A percentile compares a stretch with the other conserved stretches of the same genome.
Evolutionary conservation across 768 basidiomycete genomes (phyloP).

Genomic region (Boletales sp.): DNA sequence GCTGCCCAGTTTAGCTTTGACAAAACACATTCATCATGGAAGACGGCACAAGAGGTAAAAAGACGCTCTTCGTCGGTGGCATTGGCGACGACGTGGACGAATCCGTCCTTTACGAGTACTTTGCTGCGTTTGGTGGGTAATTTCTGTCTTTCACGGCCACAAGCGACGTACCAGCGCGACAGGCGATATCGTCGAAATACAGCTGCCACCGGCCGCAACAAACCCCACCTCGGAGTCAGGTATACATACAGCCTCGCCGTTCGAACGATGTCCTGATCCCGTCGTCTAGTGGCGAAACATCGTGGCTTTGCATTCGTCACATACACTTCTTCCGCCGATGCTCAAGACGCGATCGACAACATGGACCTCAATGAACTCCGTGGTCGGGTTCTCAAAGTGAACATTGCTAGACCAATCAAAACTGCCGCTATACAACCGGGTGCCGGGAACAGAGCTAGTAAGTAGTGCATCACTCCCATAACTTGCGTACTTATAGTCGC

Average conservation of each 20-base stretch:
- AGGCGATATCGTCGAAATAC: constrained; percentile 94
- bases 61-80: constrained; percentile 82
- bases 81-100: constrained; percentile 85
- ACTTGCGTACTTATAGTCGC: constrained; percentile 1
- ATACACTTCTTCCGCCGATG: constrained; percentile 73
- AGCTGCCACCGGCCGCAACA: constrained; percentile 76
- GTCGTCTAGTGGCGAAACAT: constrained; percentile 63
- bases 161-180: constrained; percentile 8
- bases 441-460: constrained; percentile 75
- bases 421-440: constrained; percentile 50
- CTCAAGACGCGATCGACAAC: constrained; percentile 97
- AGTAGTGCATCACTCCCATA: constrained; percentile 25
- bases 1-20: constrained; percentile 6
- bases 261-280: constrained; percentile 3
- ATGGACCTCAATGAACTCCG: constrained; percentile 92
- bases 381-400: constrained; percentile 76
- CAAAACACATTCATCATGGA: constrained; percentile 48
- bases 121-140: constrained; percentile 80
- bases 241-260: constrained; percentile 14
- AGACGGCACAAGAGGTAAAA: constrained; percentile 80
- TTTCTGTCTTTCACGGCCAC: neutral
- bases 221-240: constrained; percentile 64
- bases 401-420: constrained; percentile 81
- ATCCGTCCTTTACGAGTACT: constrained; percentile 66
- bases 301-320: constrained; percentile 95